Conservation (phyloP, 192 early-diverging fungal genomes). For the Physocladia obscura region DNA sequence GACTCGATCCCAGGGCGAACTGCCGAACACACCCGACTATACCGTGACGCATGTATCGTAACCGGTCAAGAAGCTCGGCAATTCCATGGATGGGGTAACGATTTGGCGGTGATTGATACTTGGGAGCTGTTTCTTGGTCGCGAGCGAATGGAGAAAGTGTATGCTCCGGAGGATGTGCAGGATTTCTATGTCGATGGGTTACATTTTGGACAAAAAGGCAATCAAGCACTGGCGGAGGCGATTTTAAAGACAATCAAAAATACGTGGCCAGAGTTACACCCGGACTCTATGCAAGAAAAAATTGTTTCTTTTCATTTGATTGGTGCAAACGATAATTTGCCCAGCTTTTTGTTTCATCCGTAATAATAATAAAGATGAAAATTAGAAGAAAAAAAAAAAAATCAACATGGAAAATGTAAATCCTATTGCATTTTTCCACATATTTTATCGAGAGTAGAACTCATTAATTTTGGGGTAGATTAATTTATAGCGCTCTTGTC, state of each 20-base stretch:
- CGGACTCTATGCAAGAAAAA: background rate
- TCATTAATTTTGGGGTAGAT: too few species aligned
- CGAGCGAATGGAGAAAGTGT: background rate
- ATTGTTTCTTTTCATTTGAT: background rate
- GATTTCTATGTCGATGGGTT: slow-evolving; percentile 34
- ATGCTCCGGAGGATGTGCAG: slow-evolving; percentile 15
- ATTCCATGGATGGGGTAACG: slow-evolving; percentile 1
- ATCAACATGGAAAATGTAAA: too few species aligned
- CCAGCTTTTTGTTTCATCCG: background rate
- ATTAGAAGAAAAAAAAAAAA: too few species aligned
- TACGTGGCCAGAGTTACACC: slow-evolving; percentile 42
- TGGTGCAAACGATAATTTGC: background rate
- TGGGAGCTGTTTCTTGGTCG: slow-evolving; percentile 31
- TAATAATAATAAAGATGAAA: too few species aligned
- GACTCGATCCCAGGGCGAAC: slow-evolving; percentile 29
- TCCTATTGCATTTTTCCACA: too few species aligned
- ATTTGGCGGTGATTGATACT: slow-evolving; percentile 30
- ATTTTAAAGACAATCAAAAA: slow-evolving; percentile 35
- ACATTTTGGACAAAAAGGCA: slow-evolving; percentile 33
- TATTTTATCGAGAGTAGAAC: too few species aligned
- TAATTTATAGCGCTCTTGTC: too few species aligned
- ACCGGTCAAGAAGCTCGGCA: slow-evolving; percentile 11
- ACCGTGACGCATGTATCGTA: slow-evolving; percentile 34
- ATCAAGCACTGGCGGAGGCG: slow-evolving; percentile 27
- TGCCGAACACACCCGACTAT: slow-evolving; percentile 16